A percentile compares a stretch with the other conserved stretches of the same genome.
Conservation (phyloP, 257 asterid species). For the Buddleja alternifolia region DNA sequence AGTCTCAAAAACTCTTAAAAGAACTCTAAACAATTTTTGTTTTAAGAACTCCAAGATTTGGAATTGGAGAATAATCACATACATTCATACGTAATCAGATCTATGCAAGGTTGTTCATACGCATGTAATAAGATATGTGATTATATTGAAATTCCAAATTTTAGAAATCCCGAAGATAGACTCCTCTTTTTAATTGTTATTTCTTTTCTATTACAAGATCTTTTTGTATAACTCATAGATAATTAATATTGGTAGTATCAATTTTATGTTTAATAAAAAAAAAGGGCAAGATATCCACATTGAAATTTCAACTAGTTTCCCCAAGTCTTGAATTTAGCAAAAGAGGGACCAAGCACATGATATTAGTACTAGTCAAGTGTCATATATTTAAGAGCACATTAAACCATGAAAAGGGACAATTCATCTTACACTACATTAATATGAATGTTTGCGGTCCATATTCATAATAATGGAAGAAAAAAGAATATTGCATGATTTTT, state of each 20-base stretch:
- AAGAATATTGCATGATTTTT: not conserved
- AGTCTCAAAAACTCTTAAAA: too few relatives aligned
- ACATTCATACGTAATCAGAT: too few relatives aligned
- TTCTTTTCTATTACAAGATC: too few relatives aligned
- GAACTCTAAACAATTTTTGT: too few relatives aligned
- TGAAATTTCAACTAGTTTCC: not conserved
- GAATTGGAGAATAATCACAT: too few relatives aligned
- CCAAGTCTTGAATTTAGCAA: not conserved
- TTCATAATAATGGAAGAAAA: slow-evolving; percentile 1
- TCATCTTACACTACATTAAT: slow-evolving; percentile 39
- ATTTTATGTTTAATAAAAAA: too few relatives aligned
- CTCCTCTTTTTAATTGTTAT: too few relatives aligned
- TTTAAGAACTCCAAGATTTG: too few relatives aligned
- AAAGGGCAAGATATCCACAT: not conserved
- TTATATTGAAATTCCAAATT: not conserved
- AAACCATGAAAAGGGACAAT: slow-evolving; percentile 41
- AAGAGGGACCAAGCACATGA: slow-evolving; percentile 28
- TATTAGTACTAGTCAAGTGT: slow-evolving; percentile 27
- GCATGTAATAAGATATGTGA: not conserved
- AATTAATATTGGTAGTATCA: too few relatives aligned
- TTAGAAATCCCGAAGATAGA: not conserved
- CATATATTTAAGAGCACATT: slow-evolving; percentile 40
- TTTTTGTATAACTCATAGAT: too few relatives aligned
- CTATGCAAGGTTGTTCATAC: too few relatives aligned
- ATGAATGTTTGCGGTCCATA: slow-evolving; percentile 40